Conservation (phyloP, 2,329 filamentous ascomycete genomes). For the Pyrenophora graminea region DNA sequence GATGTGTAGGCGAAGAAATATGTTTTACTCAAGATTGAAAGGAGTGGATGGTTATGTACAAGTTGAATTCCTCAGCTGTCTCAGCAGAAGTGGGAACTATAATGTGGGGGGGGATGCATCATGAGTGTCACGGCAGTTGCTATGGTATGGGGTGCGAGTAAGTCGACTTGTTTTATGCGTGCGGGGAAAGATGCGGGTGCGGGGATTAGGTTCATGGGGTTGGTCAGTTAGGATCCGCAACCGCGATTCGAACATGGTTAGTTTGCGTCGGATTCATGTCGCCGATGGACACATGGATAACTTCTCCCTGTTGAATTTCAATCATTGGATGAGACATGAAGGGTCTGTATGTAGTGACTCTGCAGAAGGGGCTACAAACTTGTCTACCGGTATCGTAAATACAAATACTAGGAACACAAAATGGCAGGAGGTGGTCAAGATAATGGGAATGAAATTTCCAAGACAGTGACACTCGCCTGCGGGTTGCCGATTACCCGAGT, state of each 20-base stretch:
- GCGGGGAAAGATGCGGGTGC: slow-evolving; percentile 15
- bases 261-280: slow-evolving; percentile 2
- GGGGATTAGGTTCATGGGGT: background rate
- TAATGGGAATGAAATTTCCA: too few relatives aligned
- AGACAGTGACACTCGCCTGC: too few relatives aligned
- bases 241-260: background rate
- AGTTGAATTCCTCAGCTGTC: background rate
- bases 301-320: background rate
- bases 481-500: background rate
- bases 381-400: background rate
- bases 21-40: background rate
- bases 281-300: slow-evolving; percentile 2
- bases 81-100: background rate
- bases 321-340: background rate
- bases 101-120: slow-evolving; percentile 12
- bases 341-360: background rate
- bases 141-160: background rate
- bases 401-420: too few relatives aligned
- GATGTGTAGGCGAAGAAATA: background rate
- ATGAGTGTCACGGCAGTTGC: slow-evolving; percentile 3
- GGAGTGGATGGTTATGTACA: background rate
- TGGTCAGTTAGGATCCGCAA: background rate
- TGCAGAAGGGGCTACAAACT: background rate
- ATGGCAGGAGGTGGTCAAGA: too few relatives aligned
- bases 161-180: slow-evolving; percentile 3